These are phyloP conservation scores for Globisporangium apiculatum DNA, from an alignment of 352 stramenopile species.

Conservation along the genomic window DNA sequence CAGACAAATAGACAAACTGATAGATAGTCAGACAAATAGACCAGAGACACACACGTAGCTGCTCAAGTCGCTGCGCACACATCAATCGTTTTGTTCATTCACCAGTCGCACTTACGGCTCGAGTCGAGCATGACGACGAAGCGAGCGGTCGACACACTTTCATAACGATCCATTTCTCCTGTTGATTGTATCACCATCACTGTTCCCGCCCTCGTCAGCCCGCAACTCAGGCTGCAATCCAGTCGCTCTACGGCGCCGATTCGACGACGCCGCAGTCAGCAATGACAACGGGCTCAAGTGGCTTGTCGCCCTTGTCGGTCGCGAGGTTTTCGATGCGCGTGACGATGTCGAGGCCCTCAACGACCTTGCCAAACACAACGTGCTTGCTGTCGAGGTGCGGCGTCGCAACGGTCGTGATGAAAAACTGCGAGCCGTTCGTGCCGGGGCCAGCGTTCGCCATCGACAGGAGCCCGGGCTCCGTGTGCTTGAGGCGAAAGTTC, in stretches of 20 bases:
- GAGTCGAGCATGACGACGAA: too few relatives aligned
- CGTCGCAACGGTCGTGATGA: constrained; percentile 92
- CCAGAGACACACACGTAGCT: too few relatives aligned
- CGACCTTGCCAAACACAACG: constrained; percentile 95
- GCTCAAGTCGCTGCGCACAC: too few relatives aligned
- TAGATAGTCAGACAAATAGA: too few relatives aligned
- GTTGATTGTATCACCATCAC: background rate
- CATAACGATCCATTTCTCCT: background rate
- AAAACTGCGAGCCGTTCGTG: constrained; percentile 98
- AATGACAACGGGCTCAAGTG: constrained; percentile 89
- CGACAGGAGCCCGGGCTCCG: constrained; percentile 90
- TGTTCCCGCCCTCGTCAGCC: background rate
- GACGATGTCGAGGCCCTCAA: constrained; percentile 89
- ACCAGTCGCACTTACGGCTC: too few relatives aligned
- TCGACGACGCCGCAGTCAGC: constrained; percentile 92
- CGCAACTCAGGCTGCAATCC: background rate
- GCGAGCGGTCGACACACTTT: background rate
- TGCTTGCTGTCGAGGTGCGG: constrained; percentile 97
- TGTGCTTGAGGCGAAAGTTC: constrained; percentile 98
- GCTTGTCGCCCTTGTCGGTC: constrained; percentile 90
- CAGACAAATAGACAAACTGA: too few relatives aligned
- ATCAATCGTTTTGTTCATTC: too few relatives aligned
- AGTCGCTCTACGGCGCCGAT: constrained; percentile 6
- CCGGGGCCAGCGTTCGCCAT: constrained; percentile 96
- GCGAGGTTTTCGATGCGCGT: constrained; percentile 90